phyloP scores from a whole-genome alignment of 202 grass and related monocot genomes.

The Miscanthus sacchariflorus region DNA sequence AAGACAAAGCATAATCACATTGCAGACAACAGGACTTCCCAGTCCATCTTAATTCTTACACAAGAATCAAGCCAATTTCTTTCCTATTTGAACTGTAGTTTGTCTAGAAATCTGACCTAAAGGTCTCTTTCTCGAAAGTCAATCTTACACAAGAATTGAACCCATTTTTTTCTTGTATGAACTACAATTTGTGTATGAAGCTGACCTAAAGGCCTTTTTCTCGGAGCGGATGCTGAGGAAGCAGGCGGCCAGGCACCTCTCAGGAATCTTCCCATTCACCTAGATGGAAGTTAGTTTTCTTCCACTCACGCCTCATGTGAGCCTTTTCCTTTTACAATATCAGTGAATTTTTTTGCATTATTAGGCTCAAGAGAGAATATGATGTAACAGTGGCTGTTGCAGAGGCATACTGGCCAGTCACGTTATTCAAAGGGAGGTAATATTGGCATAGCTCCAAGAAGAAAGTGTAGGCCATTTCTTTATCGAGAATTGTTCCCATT shows the following conservation, averaged over 20 bases:
- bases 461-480: background rate
- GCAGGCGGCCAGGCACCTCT: no score
- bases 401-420: background rate
- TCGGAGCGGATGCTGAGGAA: no score
- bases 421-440: background rate
- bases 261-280: no score
- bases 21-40: background rate
- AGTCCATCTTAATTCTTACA: background rate
- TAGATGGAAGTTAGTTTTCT: no score
- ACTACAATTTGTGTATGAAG: no score
- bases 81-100: background rate
- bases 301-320: background rate
- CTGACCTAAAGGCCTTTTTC: no score
- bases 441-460: background rate
- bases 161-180: no score
- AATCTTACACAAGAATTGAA: background rate
- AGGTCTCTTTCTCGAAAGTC: background rate
- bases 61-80: background rate
- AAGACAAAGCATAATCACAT: background rate
- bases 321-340: background rate
- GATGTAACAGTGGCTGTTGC: background rate
- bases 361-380: constrained; percentile 3
- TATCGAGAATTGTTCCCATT: background rate
- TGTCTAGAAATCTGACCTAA: background rate
- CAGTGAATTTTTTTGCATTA: background rate